Evolutionary conservation across 2,329 filamentous ascomycete genomes (phyloP).

Genomic region (Aureobasidium sp.): DNA sequence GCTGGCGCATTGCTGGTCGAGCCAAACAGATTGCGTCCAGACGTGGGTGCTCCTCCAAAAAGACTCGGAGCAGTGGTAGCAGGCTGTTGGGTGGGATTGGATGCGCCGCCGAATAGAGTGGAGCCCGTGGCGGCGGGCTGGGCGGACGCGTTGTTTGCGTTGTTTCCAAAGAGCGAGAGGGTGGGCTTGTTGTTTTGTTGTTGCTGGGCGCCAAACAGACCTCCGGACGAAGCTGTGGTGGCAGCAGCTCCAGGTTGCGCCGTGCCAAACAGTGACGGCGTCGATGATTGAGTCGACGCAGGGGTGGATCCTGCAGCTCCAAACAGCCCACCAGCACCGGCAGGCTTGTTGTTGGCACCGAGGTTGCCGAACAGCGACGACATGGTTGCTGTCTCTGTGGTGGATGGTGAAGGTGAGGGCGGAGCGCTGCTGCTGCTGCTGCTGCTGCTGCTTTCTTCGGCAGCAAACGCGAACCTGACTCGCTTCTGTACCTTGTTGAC

Average conservation of each 20-base stretch:
- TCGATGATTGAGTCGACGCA: background rate
- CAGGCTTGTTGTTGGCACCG: slow-evolving; percentile 10
- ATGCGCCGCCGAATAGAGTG: slow-evolving; percentile 10
- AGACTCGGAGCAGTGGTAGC: slow-evolving; percentile 12
- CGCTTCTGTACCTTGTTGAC: background rate
- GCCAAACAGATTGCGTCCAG: slow-evolving; percentile 6
- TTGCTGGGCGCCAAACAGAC: background rate
- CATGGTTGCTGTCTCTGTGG: background rate
- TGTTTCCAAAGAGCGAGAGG: background rate
- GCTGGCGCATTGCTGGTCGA: background rate
- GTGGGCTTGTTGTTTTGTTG: background rate
- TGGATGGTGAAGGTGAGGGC: background rate
- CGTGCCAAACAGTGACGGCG: slow-evolving; percentile 12
- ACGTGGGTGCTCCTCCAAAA: background rate
- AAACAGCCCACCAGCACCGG: slow-evolving; percentile 1
- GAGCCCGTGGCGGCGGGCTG: background rate
- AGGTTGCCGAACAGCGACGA: slow-evolving; percentile 12
- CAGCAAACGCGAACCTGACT: background rate
- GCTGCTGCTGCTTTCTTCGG: background rate
- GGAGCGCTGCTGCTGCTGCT: no score
- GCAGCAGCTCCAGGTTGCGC: background rate
- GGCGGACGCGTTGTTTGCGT: background rate
- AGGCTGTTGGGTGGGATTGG: slow-evolving; percentile 5
- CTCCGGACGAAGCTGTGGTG: background rate
- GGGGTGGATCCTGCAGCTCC: slow-evolving; percentile 1